These are phyloP conservation scores for Lasiodiplodia sp. DNA, from an alignment of 2,329 filamentous ascomycete genomes.

Conservation along the genomic window DNA sequence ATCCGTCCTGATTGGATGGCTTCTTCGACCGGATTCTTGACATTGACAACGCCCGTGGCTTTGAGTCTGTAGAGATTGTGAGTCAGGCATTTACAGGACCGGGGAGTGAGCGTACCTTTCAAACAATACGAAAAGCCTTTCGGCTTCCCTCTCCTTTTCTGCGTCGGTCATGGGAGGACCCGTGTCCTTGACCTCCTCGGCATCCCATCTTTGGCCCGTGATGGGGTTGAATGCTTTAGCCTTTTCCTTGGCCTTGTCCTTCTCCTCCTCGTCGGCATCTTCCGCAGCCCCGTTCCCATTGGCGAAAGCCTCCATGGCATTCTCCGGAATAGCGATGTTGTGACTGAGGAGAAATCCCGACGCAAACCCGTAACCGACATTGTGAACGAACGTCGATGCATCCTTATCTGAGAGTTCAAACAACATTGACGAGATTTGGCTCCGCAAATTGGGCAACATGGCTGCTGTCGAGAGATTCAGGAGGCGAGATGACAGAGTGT, in stretches of 20 bases:
- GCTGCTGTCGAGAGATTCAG: slow-evolving; percentile 80
- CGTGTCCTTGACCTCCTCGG: slow-evolving; percentile 64
- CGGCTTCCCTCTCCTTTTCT: slow-evolving; percentile 91
- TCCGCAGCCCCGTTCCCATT: slow-evolving; percentile 2
- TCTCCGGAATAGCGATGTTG: slow-evolving; percentile 78
- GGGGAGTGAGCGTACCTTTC: slow-evolving; percentile 66
- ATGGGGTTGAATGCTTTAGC: slow-evolving; percentile 74
- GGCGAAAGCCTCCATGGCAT: slow-evolving; percentile 64
- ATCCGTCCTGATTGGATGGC: slow-evolving; percentile 74
- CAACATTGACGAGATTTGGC: slow-evolving; percentile 77
- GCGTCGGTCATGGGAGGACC: slow-evolving; percentile 82
- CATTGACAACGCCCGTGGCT: slow-evolving; percentile 76
- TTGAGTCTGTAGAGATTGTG: slow-evolving; percentile 60
- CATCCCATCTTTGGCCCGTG: slow-evolving; percentile 81
- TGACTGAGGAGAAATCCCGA: slow-evolving; percentile 88
- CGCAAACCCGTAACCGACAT: slow-evolving; percentile 94
- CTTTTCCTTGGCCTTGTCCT: slow-evolving; percentile 34
- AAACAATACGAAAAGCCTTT: slow-evolving; percentile 88
- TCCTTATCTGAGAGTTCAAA: slow-evolving; percentile 88
- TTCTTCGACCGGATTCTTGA: slow-evolving; percentile 79
- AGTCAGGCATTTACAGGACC: slow-evolving; percentile 18
- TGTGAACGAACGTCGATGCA: slow-evolving; percentile 80
- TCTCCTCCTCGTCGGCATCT: not conserved
- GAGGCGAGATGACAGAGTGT: slow-evolving; percentile 77
- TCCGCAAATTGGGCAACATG: slow-evolving; percentile 73